phyloP scores from a whole-genome alignment of 371 early-diverging fungal genomes.

The Rhizopus sp. region DNA sequence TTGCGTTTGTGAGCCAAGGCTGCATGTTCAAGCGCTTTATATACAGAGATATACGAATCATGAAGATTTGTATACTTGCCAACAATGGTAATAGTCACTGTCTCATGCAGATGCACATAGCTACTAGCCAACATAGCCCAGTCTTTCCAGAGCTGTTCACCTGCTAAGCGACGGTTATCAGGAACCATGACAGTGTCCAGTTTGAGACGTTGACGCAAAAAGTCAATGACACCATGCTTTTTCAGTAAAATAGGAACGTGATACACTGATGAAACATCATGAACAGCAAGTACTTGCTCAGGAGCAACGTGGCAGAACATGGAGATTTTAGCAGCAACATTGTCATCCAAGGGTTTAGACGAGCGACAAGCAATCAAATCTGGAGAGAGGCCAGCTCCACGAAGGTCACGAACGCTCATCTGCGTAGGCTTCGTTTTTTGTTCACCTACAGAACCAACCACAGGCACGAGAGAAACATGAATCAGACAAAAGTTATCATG shows the following conservation, averaged over 20 bases:
- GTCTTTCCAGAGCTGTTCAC: constrained; percentile 69
- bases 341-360: constrained; percentile 75
- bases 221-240: constrained; percentile 82
- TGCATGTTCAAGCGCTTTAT: constrained; percentile 96
- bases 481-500: constrained; percentile 96
- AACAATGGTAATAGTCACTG: constrained; percentile 91
- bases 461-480: constrained; percentile 97
- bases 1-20: constrained; percentile 81
- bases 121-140: constrained; percentile 87
- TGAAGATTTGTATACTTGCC: constrained; percentile 96
- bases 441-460: constrained; percentile 97
- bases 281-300: constrained; percentile 90
- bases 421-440: constrained; percentile 99
- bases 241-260: constrained; percentile 94
- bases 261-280: constrained; percentile 95
- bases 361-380: constrained; percentile 98
- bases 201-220: constrained; percentile 80
- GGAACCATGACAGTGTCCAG: constrained; percentile 62
- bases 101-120: constrained; percentile 80
- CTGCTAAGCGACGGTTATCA: constrained; percentile 56
- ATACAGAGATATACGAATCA: constrained; percentile 97
- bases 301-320: constrained; percentile 98
- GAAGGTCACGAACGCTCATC: constrained; percentile 91
- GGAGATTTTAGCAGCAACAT: constrained; percentile 91
- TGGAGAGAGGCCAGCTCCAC: constrained; percentile 95